Evolutionary conservation across 1,284 basidiomycete genomes (phyloP), one percentile per base, ranked within the genome.

Genomic region (Sanghuangporus baumii): DNA sequence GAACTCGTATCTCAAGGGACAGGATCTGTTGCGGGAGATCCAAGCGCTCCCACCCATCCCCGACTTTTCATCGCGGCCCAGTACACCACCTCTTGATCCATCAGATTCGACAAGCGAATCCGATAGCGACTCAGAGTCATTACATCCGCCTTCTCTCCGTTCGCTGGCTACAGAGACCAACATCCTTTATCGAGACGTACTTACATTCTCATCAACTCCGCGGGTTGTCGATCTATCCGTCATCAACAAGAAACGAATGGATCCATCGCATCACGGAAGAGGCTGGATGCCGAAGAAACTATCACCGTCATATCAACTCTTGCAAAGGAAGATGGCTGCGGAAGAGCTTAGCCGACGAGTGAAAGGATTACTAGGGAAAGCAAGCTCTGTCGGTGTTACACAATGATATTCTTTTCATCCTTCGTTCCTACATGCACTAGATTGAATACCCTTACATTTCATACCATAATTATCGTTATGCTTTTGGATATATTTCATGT

Each of bases 1-100:
- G 74, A 99, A 99, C 73, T 85, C 91, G 1, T 91, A 91, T 72
- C 85, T 99, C 73, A 96, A 93, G 72, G 90, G 93, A 1, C 88
- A 92, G 71, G 93, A 94, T 70, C 79, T 98, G 0, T 84, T 96
- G 66, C 82, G 84, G 61, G 91, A 94, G 69, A 86, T 98, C 62
- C 83, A 90, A 66, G 73, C 84, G 2, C 78, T 98, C 0, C 91
- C 88, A 9, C 76, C 78, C 0, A 80, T 96, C 9, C 76, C 81
- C 3, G 74, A 76, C 54, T 78, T 79, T n/a, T 63, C 77, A 64
- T 74, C 71, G 34, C 76, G 81, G 26, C 70, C 77, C 14, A 77
- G 79, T 14, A 88, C 86, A 16, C 89, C 89, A 8, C 79, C 82
- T 1, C 75, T 91, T 37, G 82, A 82, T 52, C 77, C 84, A 0